Evolutionary conservation across 2,329 filamentous ascomycete genomes (phyloP).

Genomic region (Fusarium chaquense): DNA sequence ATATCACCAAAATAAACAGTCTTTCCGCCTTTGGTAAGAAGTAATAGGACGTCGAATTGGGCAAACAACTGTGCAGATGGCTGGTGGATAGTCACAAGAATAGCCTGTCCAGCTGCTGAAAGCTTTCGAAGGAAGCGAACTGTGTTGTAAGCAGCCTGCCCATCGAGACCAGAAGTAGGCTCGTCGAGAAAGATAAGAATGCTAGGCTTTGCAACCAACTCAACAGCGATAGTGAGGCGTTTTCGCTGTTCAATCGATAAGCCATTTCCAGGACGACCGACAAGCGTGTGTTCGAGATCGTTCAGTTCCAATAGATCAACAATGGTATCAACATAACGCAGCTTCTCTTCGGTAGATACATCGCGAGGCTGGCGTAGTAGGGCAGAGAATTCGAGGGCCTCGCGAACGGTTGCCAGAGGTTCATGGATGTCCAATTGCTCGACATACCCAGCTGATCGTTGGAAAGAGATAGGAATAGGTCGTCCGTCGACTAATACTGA

Average conservation of each 20-base stretch:
- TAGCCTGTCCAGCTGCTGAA: not conserved
- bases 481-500: constrained; percentile 82
- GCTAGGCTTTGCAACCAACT: not conserved
- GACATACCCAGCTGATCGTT: constrained; percentile 82
- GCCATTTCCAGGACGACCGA: not conserved
- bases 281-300: constrained; percentile 52
- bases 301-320: constrained; percentile 71
- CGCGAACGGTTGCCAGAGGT: constrained; percentile 77
- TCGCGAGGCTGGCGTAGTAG: constrained; percentile 76
- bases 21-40: not conserved
- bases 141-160: not conserved
- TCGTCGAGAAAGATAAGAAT: not conserved
- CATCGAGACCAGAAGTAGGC: not conserved
- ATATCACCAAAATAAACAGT: not conserved
- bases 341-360: constrained; percentile 73
- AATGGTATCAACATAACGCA: constrained; percentile 81
- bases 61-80: not conserved
- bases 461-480: constrained; percentile 77
- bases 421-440: constrained; percentile 86
- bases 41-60: not conserved
- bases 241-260: not conserved
- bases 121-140: not conserved
- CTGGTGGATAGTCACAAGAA: not conserved
- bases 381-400: constrained; percentile 80
- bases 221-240: not conserved